Conservation (phyloP, 257 asterid genomes). For the Galeopsis tetrahit region DNA sequence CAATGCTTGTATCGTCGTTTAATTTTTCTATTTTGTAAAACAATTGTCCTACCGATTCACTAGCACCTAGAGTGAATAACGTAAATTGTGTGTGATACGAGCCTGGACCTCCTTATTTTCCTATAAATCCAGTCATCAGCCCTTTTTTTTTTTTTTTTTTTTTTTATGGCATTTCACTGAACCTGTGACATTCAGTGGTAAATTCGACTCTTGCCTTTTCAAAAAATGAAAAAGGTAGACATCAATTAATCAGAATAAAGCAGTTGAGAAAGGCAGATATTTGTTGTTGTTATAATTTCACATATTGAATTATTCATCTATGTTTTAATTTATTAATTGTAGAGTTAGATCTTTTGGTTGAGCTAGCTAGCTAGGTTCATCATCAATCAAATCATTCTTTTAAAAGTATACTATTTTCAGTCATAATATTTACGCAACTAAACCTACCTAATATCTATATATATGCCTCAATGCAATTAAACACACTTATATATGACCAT, state of each 20-base stretch:
- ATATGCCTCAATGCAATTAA: neutral
- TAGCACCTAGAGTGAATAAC: too few relatives aligned
- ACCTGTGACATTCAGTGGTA: neutral
- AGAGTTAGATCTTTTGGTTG: constrained; percentile 19
- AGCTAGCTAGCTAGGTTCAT: neutral
- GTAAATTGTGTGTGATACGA: too few relatives aligned
- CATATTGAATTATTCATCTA: neutral
- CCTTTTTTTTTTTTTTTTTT: too few relatives aligned
- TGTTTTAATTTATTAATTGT: constrained; percentile 10
- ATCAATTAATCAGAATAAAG: neutral
- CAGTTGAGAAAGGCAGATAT: constrained; percentile 17
- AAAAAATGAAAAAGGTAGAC: neutral
- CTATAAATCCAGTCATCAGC: too few relatives aligned
- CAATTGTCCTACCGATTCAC: too few relatives aligned
- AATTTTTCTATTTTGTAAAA: too few relatives aligned
- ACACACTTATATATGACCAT: neutral
- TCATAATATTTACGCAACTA: neutral
- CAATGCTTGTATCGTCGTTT: too few relatives aligned
- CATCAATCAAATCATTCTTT: constrained; percentile 30
- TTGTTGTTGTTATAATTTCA: neutral
- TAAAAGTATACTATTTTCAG: neutral
- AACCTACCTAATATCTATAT: neutral
- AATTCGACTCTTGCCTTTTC: neutral
- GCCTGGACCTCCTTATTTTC: too few relatives aligned
- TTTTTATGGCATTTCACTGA: neutral